Evolutionary conservation across 1,139 yeast species (phyloP), one percentile per base, ranked within the genome.

Genomic region (Scheffersomyces parashehatae): DNA sequence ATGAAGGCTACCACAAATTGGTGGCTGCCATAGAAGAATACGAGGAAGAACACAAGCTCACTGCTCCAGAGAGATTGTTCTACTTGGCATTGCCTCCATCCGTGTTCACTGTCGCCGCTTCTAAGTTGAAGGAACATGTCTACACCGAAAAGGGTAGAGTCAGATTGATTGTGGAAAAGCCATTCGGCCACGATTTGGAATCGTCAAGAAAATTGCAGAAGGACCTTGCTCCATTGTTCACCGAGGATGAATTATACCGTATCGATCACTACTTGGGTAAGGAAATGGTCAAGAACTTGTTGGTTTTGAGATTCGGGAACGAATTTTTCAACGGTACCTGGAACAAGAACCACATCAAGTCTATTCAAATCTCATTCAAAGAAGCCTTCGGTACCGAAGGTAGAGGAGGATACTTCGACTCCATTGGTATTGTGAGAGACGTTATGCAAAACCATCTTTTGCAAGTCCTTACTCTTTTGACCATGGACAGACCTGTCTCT

Each of bases 381-480:
- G 99, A 93, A 70, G 87, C 93, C 10, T 91, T 95, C 59, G 99
- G 99, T 46, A 93, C 99, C 37, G 97, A 93, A 69, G 99, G 99
- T 48, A 83, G 99, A 62, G 99, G 99, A 53, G 99, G 99, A 33
- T 93, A 93, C 73, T 93, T 95, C 62, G 98, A 95, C 68, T 76
- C 78, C 48, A 89, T 91, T 60, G 99, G 99, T 46, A 93, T 93
- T 60, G 88, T 93, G 53, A 83, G 99, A 68, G 99, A 93, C 63
- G 98, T 93, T 42, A 91, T 95, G 90, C 99, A 93, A 73, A 93
- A 93, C 77, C 99, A 93, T 70, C 71, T 93, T 60, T 76, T 93
- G 59, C 99, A 93, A 72, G 95, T 93, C 26, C 73, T 93, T 63
- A 90, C 98, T 6, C 70, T 95, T 49, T 73, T 93, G 52, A 89